Conservation (phyloP, 2,329 filamentous ascomycete genomes). For the Xylaria digitata region DNA sequence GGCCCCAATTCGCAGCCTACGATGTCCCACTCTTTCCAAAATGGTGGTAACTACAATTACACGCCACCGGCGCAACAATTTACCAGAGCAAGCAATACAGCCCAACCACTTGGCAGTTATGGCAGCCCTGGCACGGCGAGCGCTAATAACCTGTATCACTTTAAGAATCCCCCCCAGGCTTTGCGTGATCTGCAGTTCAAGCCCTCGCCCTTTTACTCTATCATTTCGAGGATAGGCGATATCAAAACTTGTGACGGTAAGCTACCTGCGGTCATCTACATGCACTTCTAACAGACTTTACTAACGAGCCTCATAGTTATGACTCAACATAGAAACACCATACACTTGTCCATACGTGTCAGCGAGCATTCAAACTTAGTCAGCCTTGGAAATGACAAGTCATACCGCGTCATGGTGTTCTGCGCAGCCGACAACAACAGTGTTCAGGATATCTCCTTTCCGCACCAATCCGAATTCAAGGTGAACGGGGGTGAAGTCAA, state of each 20-base stretch:
- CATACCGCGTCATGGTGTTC: slow-evolving; percentile 82
- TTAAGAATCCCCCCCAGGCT: slow-evolving; percentile 33
- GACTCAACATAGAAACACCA: slow-evolving; percentile 65
- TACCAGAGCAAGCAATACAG: slow-evolving; percentile 22
- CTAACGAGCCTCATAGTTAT: slow-evolving; percentile 56
- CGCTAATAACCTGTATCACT: slow-evolving; percentile 27
- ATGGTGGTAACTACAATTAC: slow-evolving; percentile 7
- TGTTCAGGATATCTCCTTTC: slow-evolving; percentile 84
- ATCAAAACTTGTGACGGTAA: slow-evolving; percentile 79
- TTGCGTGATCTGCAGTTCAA: slow-evolving; percentile 61
- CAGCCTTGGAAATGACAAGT: slow-evolving; percentile 69
- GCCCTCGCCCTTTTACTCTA: slow-evolving; percentile 85
- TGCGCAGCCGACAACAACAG: slow-evolving; percentile 75
- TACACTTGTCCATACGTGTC: slow-evolving; percentile 58
- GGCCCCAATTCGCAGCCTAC: slow-evolving; percentile 26
- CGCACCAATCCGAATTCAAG: slow-evolving; percentile 91
- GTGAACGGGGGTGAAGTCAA: slow-evolving; percentile 90
- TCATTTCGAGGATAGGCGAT: slow-evolving; percentile 72
- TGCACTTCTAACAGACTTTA: not conserved
- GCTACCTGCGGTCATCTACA: slow-evolving; percentile 41
- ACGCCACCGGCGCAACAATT: slow-evolving; percentile 21
- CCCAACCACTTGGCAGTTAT: slow-evolving; percentile 31
- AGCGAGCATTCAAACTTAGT: slow-evolving; percentile 65
- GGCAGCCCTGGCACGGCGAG: slow-evolving; percentile 32
- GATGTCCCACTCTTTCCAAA: slow-evolving; percentile 28